Base-by-base conservation (phyloP, 306 rosid genomes). In the barrel medic (Medicago truncatula) region DNA sequence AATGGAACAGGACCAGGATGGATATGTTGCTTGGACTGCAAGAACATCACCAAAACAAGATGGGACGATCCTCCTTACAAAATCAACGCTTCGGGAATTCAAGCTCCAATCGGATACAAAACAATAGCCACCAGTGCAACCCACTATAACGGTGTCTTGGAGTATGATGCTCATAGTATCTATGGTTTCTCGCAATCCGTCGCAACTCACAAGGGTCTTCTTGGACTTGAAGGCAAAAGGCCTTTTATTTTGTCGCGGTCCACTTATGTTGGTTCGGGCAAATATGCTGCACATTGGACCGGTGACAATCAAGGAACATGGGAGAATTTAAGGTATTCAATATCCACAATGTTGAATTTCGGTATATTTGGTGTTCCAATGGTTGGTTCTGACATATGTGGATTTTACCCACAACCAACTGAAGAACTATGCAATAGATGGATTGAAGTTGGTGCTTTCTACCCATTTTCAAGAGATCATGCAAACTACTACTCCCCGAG, bases 51-150 rank as follows among this genome's bases (percentile, higher is more conserved):
- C 5, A 88, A 85, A 58, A 89, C 97, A 9, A 78, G 87, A 83
- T 95, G 99, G 97, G 99, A 95, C 31, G 91, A 95, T 52, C 99
- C 99, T 14, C 99, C 99, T 4, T 95, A 92, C 88, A 92, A 92
- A 76, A 95, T 95, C 23, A 95, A 95, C 14, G 97, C 99, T 52
- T 92, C 99, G 0, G 99, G 99, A 34, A 36, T 46, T 61, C 93
- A 89, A 80, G 97, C 43, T 41, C 97, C 97, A 1, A 56, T 95
- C 7, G 99, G 99, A 36, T 89, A 12, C 86, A 95, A 95, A 83
- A 90, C 99, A 78, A 92, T 95, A 74, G 97, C 97, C 70, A 92
- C 99, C 54, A 92, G 99, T 79, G 97, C 96, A 28, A 85, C 74
- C 71, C 99, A 95, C 88, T 92, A 92, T 76, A 89, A 95, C 47